Conservation (phyloP, 176 grass and related monocot species). For the Leersia perrieri region DNA sequence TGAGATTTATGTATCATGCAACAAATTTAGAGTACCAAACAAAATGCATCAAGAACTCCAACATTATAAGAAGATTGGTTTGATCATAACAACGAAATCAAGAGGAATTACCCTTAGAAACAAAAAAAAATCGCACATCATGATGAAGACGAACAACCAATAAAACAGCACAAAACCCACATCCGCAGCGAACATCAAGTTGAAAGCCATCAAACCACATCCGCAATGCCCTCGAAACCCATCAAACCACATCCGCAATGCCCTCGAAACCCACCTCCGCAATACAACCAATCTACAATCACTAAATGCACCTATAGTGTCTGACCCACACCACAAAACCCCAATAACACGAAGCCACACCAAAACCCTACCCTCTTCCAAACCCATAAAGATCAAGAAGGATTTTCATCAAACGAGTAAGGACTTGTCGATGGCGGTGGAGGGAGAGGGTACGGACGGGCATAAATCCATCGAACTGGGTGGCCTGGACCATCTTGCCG, state of each 20-base stretch:
- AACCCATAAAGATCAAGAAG: background rate
- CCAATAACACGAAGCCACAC: background rate
- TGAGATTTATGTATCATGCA: background rate
- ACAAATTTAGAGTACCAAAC: background rate
- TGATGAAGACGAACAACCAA: background rate
- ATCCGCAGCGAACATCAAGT: background rate
- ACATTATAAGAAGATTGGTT: background rate
- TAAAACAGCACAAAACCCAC: no score
- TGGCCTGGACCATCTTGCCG: constrained; percentile 87
- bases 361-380: constrained; percentile 40
- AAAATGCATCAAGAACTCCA: background rate
- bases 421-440: background rate
- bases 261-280: background rate
- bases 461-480: constrained; percentile 98
- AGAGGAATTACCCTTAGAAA: background rate
- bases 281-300: background rate
- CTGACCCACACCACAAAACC: background rate
- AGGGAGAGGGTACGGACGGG: constrained; percentile 41
- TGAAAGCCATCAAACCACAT: background rate
- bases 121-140: background rate
- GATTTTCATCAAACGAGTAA: background rate
- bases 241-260: constrained; percentile 10
- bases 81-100: constrained; percentile 9
- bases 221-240: constrained; percentile 12
- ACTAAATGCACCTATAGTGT: background rate